These are phyloP conservation scores for Panaeolus papilionaceus DNA, from an alignment of 768 basidiomycete genomes.

Conservation along the genomic window DNA sequence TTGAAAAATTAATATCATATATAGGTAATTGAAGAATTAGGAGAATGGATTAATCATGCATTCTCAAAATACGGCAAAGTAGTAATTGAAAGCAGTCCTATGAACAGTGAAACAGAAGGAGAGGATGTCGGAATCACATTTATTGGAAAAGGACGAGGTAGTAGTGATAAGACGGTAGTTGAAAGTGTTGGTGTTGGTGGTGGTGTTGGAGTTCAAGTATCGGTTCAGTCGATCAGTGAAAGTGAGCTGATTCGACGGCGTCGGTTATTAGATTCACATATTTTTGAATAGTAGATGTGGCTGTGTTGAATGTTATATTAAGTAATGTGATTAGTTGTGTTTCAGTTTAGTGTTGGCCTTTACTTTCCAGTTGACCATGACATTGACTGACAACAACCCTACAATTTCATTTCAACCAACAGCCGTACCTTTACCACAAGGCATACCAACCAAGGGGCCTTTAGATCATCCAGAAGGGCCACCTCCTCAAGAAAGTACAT, in stretches of 20 bases:
- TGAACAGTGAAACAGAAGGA: slow-evolving; percentile 57
- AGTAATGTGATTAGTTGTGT: slow-evolving; percentile 30
- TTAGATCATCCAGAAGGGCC: slow-evolving; percentile 10
- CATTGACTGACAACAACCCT: slow-evolving; percentile 7
- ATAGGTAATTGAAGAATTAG: slow-evolving; percentile 45
- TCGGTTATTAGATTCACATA: slow-evolving; percentile 77
- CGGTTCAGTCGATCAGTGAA: slow-evolving; percentile 58
- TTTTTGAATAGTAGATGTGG: slow-evolving; percentile 49
- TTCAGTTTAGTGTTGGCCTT: slow-evolving; percentile 18
- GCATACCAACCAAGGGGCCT: slow-evolving; percentile 6
- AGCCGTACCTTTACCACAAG: slow-evolving; percentile 15
- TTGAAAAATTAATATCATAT: slow-evolving; percentile 16
- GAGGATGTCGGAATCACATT: slow-evolving; percentile 75
- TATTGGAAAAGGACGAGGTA: slow-evolving; percentile 54
- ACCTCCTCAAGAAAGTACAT: slow-evolving; percentile 5
- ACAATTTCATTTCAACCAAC: slow-evolving; percentile 11
- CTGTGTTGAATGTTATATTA: slow-evolving; percentile 20
- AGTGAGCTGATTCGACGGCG: slow-evolving; percentile 79
- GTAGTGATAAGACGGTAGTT: not conserved
- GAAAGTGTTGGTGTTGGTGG: not conserved
- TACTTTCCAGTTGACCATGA: slow-evolving; percentile 8
- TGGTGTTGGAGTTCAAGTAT: slow-evolving; percentile 17
- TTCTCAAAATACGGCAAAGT: slow-evolving; percentile 53
- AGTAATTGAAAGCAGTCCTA: slow-evolving; percentile 26
- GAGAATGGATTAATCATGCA: slow-evolving; percentile 88